These are phyloP conservation scores for Asterophora lycoperdoides DNA, from an alignment of 768 basidiomycete genomes.

Conservation along the genomic window DNA sequence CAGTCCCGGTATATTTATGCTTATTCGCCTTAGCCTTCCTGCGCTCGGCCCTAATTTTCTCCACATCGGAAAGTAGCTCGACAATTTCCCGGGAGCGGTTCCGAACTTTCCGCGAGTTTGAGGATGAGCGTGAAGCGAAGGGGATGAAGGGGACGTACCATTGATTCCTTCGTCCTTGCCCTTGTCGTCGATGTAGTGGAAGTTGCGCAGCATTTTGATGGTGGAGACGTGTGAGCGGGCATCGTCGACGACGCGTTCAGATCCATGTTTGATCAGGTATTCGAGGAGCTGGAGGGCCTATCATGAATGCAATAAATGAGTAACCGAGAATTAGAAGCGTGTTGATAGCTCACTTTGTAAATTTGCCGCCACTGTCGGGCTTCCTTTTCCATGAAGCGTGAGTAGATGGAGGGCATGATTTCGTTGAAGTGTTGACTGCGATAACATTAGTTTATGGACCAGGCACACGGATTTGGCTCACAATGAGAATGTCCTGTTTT, in stretches of 20 bases:
- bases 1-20: constrained; percentile 84
- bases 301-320: neutral
- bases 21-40: constrained; percentile 90
- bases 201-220: constrained; percentile 95
- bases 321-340: neutral
- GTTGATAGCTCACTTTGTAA: constrained; percentile 67
- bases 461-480: constrained; percentile 35
- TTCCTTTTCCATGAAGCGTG: constrained; percentile 97
- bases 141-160: constrained; percentile 39
- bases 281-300: constrained; percentile 91
- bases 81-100: constrained; percentile 91
- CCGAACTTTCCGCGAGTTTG: constrained; percentile 60
- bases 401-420: constrained; percentile 97
- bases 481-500: constrained; percentile 91
- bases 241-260: constrained; percentile 97
- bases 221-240: constrained; percentile 92
- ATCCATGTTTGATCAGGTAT: constrained; percentile 95
- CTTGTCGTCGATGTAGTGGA: constrained; percentile 98
- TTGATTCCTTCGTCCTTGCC: constrained; percentile 98
- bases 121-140: neutral
- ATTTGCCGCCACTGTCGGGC: constrained; percentile 98
- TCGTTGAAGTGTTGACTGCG: constrained; percentile 95
- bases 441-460: constrained; percentile 2
- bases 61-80: constrained; percentile 88
- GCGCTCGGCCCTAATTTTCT: constrained; percentile 82